Evolutionary conservation across 2,329 filamentous ascomycete genomes (phyloP).

Genomic region (Nemania sp.): DNA sequence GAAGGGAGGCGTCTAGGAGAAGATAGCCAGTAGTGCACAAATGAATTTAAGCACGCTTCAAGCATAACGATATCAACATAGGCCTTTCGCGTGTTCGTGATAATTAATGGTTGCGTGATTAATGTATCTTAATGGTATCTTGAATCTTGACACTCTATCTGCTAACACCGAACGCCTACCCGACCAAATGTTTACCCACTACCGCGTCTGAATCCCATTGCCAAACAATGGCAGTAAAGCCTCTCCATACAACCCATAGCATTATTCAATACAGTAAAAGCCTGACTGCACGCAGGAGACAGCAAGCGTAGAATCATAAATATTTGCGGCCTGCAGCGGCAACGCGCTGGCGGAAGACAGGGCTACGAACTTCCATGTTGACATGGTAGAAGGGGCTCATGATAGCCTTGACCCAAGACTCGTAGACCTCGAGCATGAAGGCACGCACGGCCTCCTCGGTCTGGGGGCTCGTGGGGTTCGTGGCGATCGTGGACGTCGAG

Average conservation of each 20-base stretch:
- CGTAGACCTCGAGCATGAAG: slow-evolving; percentile 96
- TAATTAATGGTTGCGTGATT: not conserved
- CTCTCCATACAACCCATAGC: not conserved
- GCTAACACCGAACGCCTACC: slow-evolving; percentile 41
- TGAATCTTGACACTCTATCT: not conserved
- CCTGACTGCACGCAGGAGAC: not conserved
- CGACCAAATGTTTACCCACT: not conserved
- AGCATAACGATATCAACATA: slow-evolving; percentile 41
- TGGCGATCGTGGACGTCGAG: slow-evolving; percentile 78
- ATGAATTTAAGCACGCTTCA: slow-evolving; percentile 47
- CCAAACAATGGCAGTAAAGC: not conserved
- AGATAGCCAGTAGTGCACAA: slow-evolving; percentile 43
- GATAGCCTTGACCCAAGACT: slow-evolving; percentile 94
- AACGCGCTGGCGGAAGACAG: slow-evolving; percentile 85
- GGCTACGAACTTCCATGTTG: slow-evolving; percentile 87
- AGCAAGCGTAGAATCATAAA: slow-evolving; percentile 67
- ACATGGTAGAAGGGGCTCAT: slow-evolving; percentile 97
- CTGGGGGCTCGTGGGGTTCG: slow-evolving; percentile 87
- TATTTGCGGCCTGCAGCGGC: slow-evolving; percentile 93
- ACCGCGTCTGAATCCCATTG: not conserved
- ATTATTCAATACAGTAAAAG: not conserved
- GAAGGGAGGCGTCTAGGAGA: slow-evolving; percentile 41
- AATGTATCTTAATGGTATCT: slow-evolving; percentile 28
- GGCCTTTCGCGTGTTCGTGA: not conserved
- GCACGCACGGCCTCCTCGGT: slow-evolving; percentile 95